phyloP scores from a whole-genome alignment of 306 rosid species.

The Fragaria ananassa region DNA sequence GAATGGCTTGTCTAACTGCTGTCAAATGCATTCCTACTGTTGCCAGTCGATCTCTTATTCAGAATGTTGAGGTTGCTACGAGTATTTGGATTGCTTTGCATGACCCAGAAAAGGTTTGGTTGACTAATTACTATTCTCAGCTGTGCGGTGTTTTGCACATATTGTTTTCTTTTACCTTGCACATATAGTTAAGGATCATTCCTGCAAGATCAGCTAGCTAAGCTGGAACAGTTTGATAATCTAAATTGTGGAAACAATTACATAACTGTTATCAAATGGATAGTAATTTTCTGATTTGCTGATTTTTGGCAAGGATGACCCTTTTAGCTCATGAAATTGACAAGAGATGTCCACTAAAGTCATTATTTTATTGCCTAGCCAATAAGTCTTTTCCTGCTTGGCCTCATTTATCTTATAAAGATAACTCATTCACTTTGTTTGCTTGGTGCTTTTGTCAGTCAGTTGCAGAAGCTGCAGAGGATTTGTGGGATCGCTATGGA shows the following conservation, averaged over 20 bases:
- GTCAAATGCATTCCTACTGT: constrained; percentile 87
- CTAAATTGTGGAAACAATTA: not conserved
- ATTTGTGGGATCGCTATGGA: constrained; percentile 95
- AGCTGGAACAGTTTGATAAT: not conserved
- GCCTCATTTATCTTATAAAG: not conserved
- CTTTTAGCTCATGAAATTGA: not conserved
- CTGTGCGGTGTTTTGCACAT: not conserved
- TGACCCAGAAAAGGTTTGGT: constrained; percentile 86
- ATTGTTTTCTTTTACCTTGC: not conserved
- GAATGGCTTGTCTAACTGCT: constrained; percentile 92
- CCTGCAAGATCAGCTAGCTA: not conserved
- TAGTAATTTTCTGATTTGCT: not conserved
- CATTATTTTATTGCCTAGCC: not conserved
- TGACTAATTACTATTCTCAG: not conserved
- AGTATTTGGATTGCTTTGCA: constrained; percentile 94
- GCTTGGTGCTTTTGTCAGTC: constrained; percentile 47
- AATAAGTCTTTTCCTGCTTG: not conserved
- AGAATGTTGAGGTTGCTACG: constrained; percentile 72
- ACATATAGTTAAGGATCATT: not conserved
- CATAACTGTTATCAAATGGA: not conserved
- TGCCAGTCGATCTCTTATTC: constrained; percentile 64
- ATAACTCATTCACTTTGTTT: not conserved
- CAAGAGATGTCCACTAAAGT: not conserved
- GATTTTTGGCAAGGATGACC: not conserved
- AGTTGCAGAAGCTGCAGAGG: constrained; percentile 91